A percentile compares a stretch with the other conserved stretches of the same genome.
These are phyloP conservation scores for Apiospora kogelbergensis DNA, from an alignment of 2,329 filamentous ascomycete species.

Conservation along the genomic window DNA sequence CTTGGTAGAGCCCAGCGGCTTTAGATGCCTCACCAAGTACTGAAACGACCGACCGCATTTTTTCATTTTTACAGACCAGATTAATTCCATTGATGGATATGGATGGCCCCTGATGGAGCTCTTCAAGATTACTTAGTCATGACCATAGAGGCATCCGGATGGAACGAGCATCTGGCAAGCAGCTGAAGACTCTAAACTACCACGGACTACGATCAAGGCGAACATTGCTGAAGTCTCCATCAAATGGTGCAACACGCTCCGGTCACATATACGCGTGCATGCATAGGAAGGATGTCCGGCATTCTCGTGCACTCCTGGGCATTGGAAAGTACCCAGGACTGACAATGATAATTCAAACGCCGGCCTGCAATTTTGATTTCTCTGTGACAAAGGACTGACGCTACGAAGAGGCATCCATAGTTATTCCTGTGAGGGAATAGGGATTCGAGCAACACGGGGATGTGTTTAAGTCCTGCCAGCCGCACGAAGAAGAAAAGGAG, in stretches of 20 bases:
- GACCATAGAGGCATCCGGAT: background rate
- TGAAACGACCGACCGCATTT: background rate
- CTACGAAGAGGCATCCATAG: slow-evolving; percentile 55
- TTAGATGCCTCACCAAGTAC: too few species aligned
- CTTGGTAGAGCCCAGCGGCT: too few species aligned
- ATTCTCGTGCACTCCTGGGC: slow-evolving; percentile 39
- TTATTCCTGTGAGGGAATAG: slow-evolving; percentile 45
- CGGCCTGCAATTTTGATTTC: slow-evolving; percentile 60
- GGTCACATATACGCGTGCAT: background rate
- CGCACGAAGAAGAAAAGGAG: slow-evolving; percentile 71
- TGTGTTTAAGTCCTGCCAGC: slow-evolving; percentile 68
- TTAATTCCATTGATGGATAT: background rate
- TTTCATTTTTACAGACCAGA: background rate
- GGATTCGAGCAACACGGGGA: slow-evolving; percentile 81
- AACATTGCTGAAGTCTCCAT: background rate
- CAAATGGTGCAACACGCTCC: background rate
- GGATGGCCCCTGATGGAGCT: too few species aligned
- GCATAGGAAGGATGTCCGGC: slow-evolving; percentile 50
- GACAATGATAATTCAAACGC: slow-evolving; percentile 24
- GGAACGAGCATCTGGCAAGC: background rate
- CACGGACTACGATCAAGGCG: background rate
- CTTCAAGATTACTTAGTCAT: background rate
- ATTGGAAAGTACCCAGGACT: slow-evolving; percentile 25
- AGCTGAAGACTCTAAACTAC: too few species aligned
- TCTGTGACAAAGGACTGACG: slow-evolving; percentile 80